Evolutionary conservation across 192 early-diverging fungal genomes (phyloP), one percentile per base, ranked within the genome.

Genomic region (Coemansia sp.): DNA sequence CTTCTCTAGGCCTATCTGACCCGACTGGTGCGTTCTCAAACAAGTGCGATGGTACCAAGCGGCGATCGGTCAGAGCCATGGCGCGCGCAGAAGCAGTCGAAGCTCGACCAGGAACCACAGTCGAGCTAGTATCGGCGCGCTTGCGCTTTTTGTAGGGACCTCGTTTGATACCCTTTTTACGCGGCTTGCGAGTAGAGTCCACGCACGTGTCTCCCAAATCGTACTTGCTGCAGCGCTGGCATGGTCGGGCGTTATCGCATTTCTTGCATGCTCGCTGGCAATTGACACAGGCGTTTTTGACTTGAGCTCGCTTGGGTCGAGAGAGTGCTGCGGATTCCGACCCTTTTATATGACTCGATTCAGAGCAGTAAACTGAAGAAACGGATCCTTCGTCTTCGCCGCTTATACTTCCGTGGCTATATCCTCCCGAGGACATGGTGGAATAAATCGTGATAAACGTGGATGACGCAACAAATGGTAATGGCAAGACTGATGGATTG

Each of bases 251-350:
- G 59, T 90, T 89, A 64, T 93, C 94, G 74, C 95, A 96, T 76
- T 95, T 96, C 76, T 98, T 98, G 78, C 93, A 95, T 0, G 93
- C 89, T 31, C 90, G 90, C 80, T 93, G 91, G 65, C 94, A 96
- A 65, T 96, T 92, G 38, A 91, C 70, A 84, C 94, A 95, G 12
- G 94, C 94, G 74, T 94, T 95, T 68, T 95, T 95, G 58, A 95
- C 94, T 73, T 95, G 94, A 27, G 87, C 85, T 62, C 93, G 86
- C 64, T 93, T 93, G 14, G 71, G 19, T 5, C 77, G 68, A 14
- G 42, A 45, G 17, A 45, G 42, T n/a, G 42, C 42, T 17, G 4
- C 42, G 14, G 42, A 45, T 42, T 9, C 14, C 3, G 41, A 21
- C 6, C 21, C 19, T 48, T 19, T 19, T 2, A 10, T 17, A 21